Evolutionary conservation across 805 yeast genomes (phyloP), one percentile per base, ranked within the genome.

Genomic region (Starmerella floricola): DNA sequence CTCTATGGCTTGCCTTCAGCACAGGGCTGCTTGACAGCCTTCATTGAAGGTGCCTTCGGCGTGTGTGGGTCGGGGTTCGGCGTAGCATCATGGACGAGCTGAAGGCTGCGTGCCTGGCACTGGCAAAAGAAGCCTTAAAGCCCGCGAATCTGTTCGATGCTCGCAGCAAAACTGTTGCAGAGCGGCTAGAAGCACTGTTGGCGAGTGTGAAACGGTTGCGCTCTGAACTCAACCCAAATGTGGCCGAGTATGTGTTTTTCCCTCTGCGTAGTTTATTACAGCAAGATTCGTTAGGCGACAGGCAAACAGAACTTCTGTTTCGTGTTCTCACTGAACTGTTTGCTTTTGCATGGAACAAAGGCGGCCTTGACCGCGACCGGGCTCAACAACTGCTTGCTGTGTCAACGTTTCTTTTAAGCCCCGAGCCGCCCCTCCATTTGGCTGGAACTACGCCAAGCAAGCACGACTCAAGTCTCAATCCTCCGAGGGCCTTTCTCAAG

Each of bases 191-290:
- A 11, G 19, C 15, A 1, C 18, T 49, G 8, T 19, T 38, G 20
- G 18, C 11, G 8, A 8, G 18, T 6, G 27, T 41, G 15, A 31
- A 38, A 11, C 19, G 27, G 4, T 12, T 19, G n/a, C 12, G 27
- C 13, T 4, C 12, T 10, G 23, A 38, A 2, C 12, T 41, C 10
- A 28, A 36, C 2, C 31, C 47, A 6, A 26, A 15, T 6, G 39
- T 77, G 16, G 79, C 79, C 0, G 81, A 78, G 46, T 76, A 77
- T 45, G 65, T 78, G 1, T 76, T 76, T 56, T 68, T 74, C 11
- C 85, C 86, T 0, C 51, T 79, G 2, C 68, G 75, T 1, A 68
- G 69, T 41, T 54, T 79, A 8, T 57, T 79, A 31, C 69, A 71
- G 42, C 69, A 69, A 33, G 66, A 63, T 11, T 36, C 38, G n/a